phyloP scores from a whole-genome alignment of 768 basidiomycete species.

The Neoboletus magnificus region DNA sequence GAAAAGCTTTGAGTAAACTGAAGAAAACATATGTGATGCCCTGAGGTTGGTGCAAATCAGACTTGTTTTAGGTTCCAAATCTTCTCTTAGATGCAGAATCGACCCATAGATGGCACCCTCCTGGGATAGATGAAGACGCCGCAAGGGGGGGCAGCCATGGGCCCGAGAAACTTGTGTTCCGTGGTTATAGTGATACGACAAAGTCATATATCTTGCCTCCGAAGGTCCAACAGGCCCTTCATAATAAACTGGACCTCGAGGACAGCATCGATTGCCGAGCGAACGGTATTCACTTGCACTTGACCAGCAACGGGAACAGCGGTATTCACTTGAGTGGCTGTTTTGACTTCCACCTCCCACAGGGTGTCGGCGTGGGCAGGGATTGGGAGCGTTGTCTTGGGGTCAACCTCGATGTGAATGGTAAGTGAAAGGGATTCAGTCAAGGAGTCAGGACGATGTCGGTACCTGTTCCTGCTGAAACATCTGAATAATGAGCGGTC shows the following conservation, averaged over 20 bases:
- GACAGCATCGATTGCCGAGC: conserved; percentile 65
- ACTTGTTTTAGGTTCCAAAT: neutral
- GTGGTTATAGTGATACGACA: neutral
- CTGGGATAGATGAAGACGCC: neutral
- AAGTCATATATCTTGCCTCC: conserved; percentile 62
- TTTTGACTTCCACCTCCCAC: conserved; percentile 89
- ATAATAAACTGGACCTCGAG: conserved; percentile 79
- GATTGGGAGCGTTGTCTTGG: conserved; percentile 69
- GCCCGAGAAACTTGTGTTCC: neutral
- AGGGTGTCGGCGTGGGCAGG: conserved; percentile 77
- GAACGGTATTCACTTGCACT: conserved; percentile 67
- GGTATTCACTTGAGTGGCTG: conserved; percentile 72
- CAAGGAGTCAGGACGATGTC: neutral
- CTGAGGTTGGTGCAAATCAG: neutral
- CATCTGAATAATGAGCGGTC: conserved; percentile 71
- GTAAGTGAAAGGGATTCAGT: conserved; percentile 2
- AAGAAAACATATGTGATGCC: neutral
- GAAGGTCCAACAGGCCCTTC: conserved; percentile 79
- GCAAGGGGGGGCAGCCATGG: neutral
- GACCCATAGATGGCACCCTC: neutral
- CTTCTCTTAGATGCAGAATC: neutral
- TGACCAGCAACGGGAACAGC: conserved; percentile 37
- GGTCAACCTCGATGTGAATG: conserved; percentile 52
- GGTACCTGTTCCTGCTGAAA: conserved; percentile 80
- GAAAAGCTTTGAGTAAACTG: neutral